phyloP scores from a whole-genome alignment of 371 early-diverging fungal genomes.

The Umbelopsis sp. region DNA sequence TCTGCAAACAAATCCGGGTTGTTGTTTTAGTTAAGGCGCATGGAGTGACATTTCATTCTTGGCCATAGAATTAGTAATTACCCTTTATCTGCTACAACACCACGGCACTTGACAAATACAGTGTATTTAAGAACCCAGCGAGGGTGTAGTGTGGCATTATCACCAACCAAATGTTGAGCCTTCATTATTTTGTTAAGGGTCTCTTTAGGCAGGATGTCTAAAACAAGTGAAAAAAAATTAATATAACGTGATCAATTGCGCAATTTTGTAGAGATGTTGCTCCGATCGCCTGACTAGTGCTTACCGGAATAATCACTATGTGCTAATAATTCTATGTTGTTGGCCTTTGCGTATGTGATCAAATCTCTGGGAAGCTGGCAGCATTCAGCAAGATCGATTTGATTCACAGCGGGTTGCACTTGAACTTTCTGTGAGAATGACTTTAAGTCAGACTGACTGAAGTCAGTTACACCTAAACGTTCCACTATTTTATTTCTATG shows the following conservation, averaged over 20 bases:
- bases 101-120: constrained; percentile 52
- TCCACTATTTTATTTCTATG: constrained; percentile 15
- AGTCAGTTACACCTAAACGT: constrained; percentile 28
- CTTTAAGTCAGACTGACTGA: constrained; percentile 25
- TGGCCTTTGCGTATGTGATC: constrained; percentile 47
- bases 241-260: constrained; percentile 11
- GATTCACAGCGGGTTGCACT: constrained; percentile 38
- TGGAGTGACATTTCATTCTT: background rate
- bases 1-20: constrained; percentile 18
- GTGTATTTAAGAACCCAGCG: constrained; percentile 62
- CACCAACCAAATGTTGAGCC: background rate
- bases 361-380: constrained; percentile 52
- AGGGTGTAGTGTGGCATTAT: constrained; percentile 26
- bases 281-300: constrained; percentile 8
- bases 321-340: constrained; percentile 50
- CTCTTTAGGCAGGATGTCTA: constrained; percentile 38
- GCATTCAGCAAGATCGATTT: constrained; percentile 39
- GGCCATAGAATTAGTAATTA: constrained; percentile 27
- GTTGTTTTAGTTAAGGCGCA: background rate
- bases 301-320: constrained; percentile 57
- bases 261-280: constrained; percentile 6
- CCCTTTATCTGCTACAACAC: constrained; percentile 61
- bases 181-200: constrained; percentile 14
- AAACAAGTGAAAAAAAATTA: constrained; percentile 27
- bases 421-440: constrained; percentile 26